Evolutionary conservation across 768 basidiomycete species (phyloP), one percentile per base, ranked within the genome.

Genomic region (Tricholoma saponaceum): DNA sequence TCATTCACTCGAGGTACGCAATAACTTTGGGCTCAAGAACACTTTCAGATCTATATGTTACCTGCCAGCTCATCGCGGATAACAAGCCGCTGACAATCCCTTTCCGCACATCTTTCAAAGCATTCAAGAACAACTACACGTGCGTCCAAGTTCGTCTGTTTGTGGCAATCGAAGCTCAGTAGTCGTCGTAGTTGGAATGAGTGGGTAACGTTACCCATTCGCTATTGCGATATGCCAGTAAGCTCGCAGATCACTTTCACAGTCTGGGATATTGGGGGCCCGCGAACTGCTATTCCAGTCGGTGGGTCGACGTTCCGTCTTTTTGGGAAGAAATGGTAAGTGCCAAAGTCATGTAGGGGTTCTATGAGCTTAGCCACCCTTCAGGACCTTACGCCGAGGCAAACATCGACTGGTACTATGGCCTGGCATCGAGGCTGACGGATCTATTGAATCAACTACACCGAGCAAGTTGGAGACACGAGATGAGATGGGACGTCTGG

Each of bases 401-500:
- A 96, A 97, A 70, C 95, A 98, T 70, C 77, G 96, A 47, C 75
- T 97, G 10, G 76, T 87, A 46, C 72, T 99, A 10, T 96, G 95
- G 90, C 83, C 84, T 2, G 90, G 82, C 5, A 74, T 83, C 25
- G 89, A 92, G 66, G 97, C 93, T 4, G 96, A 98, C 70, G 92
- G 92, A 0, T 86, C 86, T 0, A 78, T 82, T 22, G 87, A 96
- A 43, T 82, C 88, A 0, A 79, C 82, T 1, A 99, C 97, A 1
- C 95, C 95, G 0, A 96, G 93, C 69, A 98, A 97, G 66, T 67
- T 87, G 16, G 86, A 82, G 47, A 74, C 77, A 0, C 80, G 83
- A 58, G 97, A 99, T 66, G 97, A 98, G 71, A 95, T 96, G 92
- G 97, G 95, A 3, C 78, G 95, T 46, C 71, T 99, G 49, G 95